phyloP scores from a whole-genome alignment of 768 basidiomycete genomes.

The Auricularia sp. region DNA sequence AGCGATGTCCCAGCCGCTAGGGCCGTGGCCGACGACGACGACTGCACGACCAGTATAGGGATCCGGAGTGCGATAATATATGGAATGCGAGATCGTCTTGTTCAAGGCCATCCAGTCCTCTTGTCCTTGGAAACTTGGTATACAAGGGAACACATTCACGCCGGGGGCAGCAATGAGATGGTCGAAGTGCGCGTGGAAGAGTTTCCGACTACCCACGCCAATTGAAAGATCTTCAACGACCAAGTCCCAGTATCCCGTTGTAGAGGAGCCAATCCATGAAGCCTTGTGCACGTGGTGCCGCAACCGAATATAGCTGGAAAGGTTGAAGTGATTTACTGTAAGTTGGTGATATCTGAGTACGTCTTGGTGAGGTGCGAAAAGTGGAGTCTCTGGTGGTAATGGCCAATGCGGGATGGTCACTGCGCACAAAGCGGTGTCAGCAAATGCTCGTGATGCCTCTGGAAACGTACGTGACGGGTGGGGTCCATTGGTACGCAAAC shows the following conservation, averaged over 20 bases:
- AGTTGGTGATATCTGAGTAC: conserved; percentile 38
- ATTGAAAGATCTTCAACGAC: conserved; percentile 16
- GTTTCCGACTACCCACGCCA: conserved; percentile 9
- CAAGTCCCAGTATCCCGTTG: conserved; percentile 37
- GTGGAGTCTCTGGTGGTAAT: conserved; percentile 38
- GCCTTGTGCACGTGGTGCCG: conserved; percentile 35
- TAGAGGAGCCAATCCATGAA: conserved; percentile 33
- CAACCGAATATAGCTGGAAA: conserved; percentile 32
- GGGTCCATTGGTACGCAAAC: conserved; percentile 45
- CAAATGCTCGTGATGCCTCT: not conserved
- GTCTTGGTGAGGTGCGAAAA: conserved; percentile 40
- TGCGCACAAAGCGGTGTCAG: not conserved
- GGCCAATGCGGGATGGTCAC: conserved; percentile 49
- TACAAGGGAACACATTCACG: conserved; percentile 42
- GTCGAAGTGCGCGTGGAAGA: conserved; percentile 24
- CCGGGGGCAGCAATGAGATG: conserved; percentile 51
- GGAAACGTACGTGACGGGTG: conserved; percentile 31
- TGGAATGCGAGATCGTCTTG: conserved; percentile 34
- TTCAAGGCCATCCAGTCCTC: conserved; percentile 36
- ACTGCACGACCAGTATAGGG: conserved; percentile 34
- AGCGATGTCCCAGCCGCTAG: conserved; percentile 39
- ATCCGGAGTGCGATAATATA: conserved; percentile 42
- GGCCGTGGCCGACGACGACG: conserved; percentile 40
- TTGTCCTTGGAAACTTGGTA: conserved; percentile 37
- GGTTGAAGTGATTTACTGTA: conserved; percentile 31